phyloP scores from a whole-genome alignment of 208 protist species.

The Naegleria fowleri region DNA sequence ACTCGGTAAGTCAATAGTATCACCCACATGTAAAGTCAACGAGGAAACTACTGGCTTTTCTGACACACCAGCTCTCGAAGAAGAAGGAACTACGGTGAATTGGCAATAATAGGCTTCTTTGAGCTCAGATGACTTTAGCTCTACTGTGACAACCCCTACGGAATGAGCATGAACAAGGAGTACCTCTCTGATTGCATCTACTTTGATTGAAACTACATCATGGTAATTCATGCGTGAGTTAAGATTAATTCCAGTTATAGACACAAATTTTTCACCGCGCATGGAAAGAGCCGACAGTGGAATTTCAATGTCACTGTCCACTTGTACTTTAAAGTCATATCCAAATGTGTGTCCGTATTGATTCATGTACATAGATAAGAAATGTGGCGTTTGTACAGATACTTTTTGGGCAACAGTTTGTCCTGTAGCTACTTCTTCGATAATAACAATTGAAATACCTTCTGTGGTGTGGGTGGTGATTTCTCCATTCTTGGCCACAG shows the following conservation, averaged over 20 bases:
- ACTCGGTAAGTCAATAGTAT: not conserved
- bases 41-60: not conserved
- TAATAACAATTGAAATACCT: not conserved
- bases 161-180: not conserved
- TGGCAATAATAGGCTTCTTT: not conserved
- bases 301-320: not conserved
- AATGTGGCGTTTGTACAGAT: not conserved
- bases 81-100: not conserved
- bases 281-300: not conserved
- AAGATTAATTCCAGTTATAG: not conserved
- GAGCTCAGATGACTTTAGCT: not conserved
- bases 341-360: not conserved
- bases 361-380: not conserved
- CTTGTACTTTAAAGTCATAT: not conserved
- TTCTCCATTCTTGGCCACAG: not conserved
- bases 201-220: not conserved
- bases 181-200: not conserved
- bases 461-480: not conserved
- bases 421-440: not conserved
- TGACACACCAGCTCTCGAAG: too few relatives aligned
- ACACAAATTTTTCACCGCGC: not conserved
- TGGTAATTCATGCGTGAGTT: not conserved
- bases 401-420: not conserved
- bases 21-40: not conserved
- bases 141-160: not conserved